These are phyloP conservation scores for Beauveria caledonica DNA, from an alignment of 2,329 filamentous ascomycete genomes.

Conservation along the genomic window DNA sequence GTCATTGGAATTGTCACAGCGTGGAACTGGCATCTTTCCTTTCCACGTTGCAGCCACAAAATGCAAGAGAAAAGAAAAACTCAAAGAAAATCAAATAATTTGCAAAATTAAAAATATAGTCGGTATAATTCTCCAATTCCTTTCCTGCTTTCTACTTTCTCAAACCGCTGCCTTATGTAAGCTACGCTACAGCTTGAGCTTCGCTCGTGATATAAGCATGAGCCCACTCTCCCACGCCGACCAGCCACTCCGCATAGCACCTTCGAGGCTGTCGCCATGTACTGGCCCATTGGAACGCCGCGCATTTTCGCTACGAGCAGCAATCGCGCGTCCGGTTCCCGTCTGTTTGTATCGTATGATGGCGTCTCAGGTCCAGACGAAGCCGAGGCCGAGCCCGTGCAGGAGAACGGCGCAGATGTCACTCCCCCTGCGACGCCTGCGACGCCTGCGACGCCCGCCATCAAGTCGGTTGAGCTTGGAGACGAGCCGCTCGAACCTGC, in stretches of 20 bases:
- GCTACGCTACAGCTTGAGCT: not conserved
- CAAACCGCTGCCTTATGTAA: slow-evolving; percentile 3
- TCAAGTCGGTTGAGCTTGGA: slow-evolving; percentile 48
- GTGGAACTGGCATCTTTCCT: not conserved
- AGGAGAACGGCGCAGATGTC: slow-evolving; percentile 6
- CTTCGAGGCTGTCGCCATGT: slow-evolving; percentile 50
- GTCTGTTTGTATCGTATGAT: slow-evolving; percentile 50
- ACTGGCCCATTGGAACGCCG: slow-evolving; percentile 83
- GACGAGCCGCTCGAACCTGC: slow-evolving; percentile 25
- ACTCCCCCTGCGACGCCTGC: slow-evolving; percentile 36
- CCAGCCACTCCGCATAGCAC: slow-evolving; percentile 3
- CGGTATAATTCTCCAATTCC: too few relatives aligned
- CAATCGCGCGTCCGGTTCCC: slow-evolving; percentile 44
- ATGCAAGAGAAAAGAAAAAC: too few relatives aligned
- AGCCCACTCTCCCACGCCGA: not conserved
- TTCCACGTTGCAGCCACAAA: not conserved
- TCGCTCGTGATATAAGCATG: not conserved
- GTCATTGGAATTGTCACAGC: not conserved
- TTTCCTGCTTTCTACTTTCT: not conserved
- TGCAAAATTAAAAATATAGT: not conserved
- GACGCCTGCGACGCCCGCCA: slow-evolving; percentile 47
- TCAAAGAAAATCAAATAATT: not conserved
- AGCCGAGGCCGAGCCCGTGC: slow-evolving; percentile 22
- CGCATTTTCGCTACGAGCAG: slow-evolving; percentile 74
- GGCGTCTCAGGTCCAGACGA: slow-evolving; percentile 38